phyloP scores from a whole-genome alignment of 441 rosid species.

The Geranium incanum region DNA sequence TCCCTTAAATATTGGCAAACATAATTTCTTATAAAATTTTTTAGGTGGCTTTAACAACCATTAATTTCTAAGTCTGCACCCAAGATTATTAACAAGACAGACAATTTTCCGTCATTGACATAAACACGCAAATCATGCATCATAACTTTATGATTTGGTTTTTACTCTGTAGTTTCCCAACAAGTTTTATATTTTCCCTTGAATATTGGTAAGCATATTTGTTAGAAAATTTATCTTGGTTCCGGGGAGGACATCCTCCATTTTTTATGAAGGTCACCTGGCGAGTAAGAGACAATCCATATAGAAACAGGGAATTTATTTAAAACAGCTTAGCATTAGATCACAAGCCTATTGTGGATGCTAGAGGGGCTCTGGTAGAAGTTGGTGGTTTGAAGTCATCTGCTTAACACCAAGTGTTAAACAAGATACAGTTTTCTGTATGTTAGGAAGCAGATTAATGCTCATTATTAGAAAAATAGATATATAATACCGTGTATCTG shows the following conservation, averaged over 20 bases:
- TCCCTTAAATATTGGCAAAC: background rate
- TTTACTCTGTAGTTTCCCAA: background rate
- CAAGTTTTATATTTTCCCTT: conserved; percentile 4
- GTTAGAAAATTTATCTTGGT: background rate
- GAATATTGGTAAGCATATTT: background rate
- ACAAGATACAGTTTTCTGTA: background rate
- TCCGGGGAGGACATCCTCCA: conserved; percentile 5
- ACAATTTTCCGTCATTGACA: background rate
- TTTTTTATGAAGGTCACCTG: background rate
- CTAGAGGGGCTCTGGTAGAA: background rate
- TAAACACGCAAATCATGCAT: background rate
- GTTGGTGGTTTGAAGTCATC: conserved; percentile 1
- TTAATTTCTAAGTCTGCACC: background rate
- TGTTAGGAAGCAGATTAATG: background rate
- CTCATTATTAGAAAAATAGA: background rate
- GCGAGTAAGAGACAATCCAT: background rate
- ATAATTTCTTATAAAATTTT: background rate
- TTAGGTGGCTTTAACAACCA: too few species aligned
- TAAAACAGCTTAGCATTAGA: conserved; percentile 3
- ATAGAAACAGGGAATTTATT: background rate
- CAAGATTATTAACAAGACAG: background rate
- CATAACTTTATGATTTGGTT: background rate
- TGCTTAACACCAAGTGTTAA: background rate
- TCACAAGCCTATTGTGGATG: background rate
- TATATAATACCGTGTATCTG: conserved; percentile 8